phyloP scores from a whole-genome alignment of 495 filamentous ascomycete genomes.

The Hyaloscypha finlandica region DNA sequence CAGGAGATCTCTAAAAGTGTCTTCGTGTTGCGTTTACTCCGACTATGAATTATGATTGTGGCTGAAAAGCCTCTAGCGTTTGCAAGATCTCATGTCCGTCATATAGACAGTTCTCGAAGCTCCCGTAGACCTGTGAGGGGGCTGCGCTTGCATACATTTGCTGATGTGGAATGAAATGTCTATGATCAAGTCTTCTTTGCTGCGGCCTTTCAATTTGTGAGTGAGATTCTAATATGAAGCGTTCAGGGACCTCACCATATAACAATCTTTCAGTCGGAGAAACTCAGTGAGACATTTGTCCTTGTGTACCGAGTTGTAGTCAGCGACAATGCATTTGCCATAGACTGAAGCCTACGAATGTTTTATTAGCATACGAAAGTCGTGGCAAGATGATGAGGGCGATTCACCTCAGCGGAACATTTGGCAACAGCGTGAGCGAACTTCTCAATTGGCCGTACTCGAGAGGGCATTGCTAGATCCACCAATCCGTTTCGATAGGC shows the following conservation, averaged over 20 bases:
- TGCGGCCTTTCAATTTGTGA: constrained; percentile 39
- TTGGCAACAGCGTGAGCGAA: constrained; percentile 81
- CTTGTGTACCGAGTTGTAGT: constrained; percentile 89
- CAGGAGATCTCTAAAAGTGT: constrained; percentile 87
- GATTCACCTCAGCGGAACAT: constrained; percentile 76
- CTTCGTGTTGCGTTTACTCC: constrained; percentile 80
- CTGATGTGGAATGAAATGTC: background rate
- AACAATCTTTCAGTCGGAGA: constrained; percentile 83
- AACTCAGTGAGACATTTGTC: constrained; percentile 91
- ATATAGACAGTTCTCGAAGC: too few relatives aligned
- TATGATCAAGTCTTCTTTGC: constrained; percentile 44
- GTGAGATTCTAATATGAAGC: background rate
- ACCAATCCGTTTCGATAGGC: background rate
- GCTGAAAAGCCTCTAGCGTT: background rate
- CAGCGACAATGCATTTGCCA: constrained; percentile 87
- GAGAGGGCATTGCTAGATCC: constrained; percentile 37
- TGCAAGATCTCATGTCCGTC: background rate
- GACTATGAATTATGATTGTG: constrained; percentile 43
- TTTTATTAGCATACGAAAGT: constrained; percentile 2
- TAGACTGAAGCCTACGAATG: constrained; percentile 71
- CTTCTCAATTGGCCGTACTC: constrained; percentile 78
- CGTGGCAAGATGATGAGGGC: background rate
- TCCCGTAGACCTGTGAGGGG: too few relatives aligned
- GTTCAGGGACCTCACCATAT: constrained; percentile 59
- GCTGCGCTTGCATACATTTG: background rate